Base-by-base conservation (phyloP, 2,329 filamentous ascomycete species). In the Colletotrichum neosansevieriae region DNA sequence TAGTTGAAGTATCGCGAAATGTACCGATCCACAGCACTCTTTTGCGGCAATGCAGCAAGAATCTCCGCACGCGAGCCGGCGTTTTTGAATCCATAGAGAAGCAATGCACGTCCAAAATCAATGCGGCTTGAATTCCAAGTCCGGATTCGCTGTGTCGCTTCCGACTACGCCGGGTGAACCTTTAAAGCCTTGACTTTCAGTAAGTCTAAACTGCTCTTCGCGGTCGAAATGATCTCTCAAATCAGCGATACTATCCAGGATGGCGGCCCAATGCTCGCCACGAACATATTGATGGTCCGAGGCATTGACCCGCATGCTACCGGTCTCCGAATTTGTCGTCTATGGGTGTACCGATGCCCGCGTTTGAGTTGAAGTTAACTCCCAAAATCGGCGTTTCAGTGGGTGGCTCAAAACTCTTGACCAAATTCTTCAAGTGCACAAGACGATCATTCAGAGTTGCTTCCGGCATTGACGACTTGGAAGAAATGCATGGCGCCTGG, bases 171-270 rank as follows among this genome's bases (percentile, higher is more conserved):
- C 4, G 24, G 4, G 24, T 6, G 24, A 29, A 4, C 3, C 6
- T 29, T 29, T 6, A 5, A 5, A 29, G 24, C 24, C 24, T 29
- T 29, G 40, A 11, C 15, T 21, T 54, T 40, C 49, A 21, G 3
- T 32, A 9, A 56, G 32, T 9, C 34, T 54, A 6, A 42, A 32
- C 6, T 24, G 58, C 19, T 66, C 58, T 24, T 79, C 75, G 4
- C 73, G 70, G 1, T 76, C 75, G 9, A 80, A 73, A 11, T 79
- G 75, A 2, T 79, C 74, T 57, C 76, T 80, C 3, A 83, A 72
- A 5, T 82, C 79, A 2, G 79, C 74, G 24, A 83, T 82, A 34
- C 75, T 74, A 38, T 82, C 79, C 3, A 83, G 72, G 2, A 83
- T 74, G 13, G 81, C 78, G 7, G 77, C 75, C 80, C 81, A 83